Conservation (phyloP, 1,139 yeast species). For the Kodamaea fungicola region DNA sequence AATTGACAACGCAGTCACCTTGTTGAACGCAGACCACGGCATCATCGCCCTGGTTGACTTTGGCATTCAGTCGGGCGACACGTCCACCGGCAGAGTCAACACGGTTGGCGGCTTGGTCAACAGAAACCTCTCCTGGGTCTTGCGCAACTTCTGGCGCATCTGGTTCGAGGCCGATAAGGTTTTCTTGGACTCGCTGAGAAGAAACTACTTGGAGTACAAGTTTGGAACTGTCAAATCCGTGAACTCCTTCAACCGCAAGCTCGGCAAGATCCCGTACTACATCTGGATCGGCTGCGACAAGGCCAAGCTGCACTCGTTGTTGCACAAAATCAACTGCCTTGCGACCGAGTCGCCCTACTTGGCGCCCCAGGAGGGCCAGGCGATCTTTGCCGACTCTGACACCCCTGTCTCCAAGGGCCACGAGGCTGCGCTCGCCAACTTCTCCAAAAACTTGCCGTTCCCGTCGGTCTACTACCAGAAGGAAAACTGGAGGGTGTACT, state of each 20-base stretch:
- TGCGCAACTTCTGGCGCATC: slow-evolving; percentile 77
- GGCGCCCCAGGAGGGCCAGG: slow-evolving; percentile 43
- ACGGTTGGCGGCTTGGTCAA: slow-evolving; percentile 71
- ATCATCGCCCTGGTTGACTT: slow-evolving; percentile 72
- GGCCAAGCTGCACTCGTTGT: slow-evolving; percentile 54
- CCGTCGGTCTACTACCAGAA: slow-evolving; percentile 77
- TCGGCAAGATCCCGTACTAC: slow-evolving; percentile 78
- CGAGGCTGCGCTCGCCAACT: slow-evolving; percentile 66
- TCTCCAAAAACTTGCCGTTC: slow-evolving; percentile 65
- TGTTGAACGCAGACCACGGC: slow-evolving; percentile 54
- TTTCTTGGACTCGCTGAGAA: slow-evolving; percentile 72
- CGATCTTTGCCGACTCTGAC: slow-evolving; percentile 16
- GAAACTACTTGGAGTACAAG: slow-evolving; percentile 77
- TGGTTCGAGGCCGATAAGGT: slow-evolving; percentile 89
- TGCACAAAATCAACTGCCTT: slow-evolving; percentile 63
- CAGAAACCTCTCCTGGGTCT: slow-evolving; percentile 73
- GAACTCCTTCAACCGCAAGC: slow-evolving; percentile 57
- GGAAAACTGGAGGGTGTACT: slow-evolving; percentile 76
- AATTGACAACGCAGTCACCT: slow-evolving; percentile 60
- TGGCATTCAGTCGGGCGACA: slow-evolving; percentile 68
- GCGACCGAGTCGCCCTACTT: slow-evolving; percentile 81
- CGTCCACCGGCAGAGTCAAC: slow-evolving; percentile 65
- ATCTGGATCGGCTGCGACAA: slow-evolving; percentile 82
- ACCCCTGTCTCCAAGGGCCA: slow-evolving; percentile 61
- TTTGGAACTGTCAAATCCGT: slow-evolving; percentile 77